Conservation (phyloP, 192 early-diverging fungal species). For the Linnemannia exigua region DNA sequence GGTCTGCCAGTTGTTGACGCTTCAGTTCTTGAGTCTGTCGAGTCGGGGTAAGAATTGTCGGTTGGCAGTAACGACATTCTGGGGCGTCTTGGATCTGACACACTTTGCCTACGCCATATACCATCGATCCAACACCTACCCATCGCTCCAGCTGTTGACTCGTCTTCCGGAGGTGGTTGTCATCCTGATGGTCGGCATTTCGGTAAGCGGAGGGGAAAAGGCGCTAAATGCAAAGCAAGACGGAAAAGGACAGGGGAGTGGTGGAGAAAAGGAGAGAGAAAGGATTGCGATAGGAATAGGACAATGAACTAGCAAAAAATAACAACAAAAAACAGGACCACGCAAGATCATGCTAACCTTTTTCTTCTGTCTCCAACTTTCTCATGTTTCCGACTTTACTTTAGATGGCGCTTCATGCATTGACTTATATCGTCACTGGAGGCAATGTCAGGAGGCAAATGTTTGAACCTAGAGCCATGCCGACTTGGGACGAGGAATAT, state of each 20-base stretch:
- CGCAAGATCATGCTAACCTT: background rate
- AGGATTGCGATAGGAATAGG: background rate
- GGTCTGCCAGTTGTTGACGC: conserved; percentile 54
- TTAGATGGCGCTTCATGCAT: conserved; percentile 51
- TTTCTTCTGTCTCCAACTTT: no score
- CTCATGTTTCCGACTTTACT: background rate
- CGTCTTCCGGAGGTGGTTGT: conserved; percentile 62
- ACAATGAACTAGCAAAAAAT: background rate
- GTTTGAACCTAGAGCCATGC: conserved; percentile 60
- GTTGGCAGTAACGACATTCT: conserved; percentile 58
- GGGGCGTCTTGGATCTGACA: conserved; percentile 56
- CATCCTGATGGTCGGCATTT: conserved; percentile 58
- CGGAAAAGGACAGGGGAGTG: background rate
- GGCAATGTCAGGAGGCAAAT: conserved; percentile 61
- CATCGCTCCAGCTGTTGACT: conserved; percentile 58
- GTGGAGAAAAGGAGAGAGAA: background rate
- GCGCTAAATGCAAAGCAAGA: background rate
- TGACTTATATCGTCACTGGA: conserved; percentile 58
- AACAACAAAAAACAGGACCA: background rate
- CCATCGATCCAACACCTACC: conserved; percentile 51
- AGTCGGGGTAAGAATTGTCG: conserved; percentile 55
- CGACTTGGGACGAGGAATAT: conserved; percentile 58
- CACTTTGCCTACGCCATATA: conserved; percentile 59
- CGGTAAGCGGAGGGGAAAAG: conserved; percentile 19
- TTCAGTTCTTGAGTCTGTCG: conserved; percentile 59